Evolutionary conservation across 2,329 filamentous ascomycete species (phyloP).

Genomic region (Zasmidium cellare): DNA sequence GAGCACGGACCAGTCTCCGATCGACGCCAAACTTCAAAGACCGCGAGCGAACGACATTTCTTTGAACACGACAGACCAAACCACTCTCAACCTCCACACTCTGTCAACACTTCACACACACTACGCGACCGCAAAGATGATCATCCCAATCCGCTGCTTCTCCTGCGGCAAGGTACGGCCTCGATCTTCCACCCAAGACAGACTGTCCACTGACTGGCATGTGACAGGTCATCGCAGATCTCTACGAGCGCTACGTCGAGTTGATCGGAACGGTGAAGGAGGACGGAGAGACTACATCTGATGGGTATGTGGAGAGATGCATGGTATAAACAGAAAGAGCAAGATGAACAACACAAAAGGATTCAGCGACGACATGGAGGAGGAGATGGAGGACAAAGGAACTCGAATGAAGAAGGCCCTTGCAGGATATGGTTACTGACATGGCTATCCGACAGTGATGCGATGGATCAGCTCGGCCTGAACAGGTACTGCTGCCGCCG

Average conservation of each 20-base stretch:
- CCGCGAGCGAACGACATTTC: slow-evolving; percentile 1
- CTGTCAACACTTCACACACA: not conserved
- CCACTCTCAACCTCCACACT: not conserved
- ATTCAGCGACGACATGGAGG: not conserved
- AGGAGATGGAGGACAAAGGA: not conserved
- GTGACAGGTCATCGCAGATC: slow-evolving; percentile 83
- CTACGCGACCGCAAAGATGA: slow-evolving; percentile 66
- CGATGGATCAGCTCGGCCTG: slow-evolving; percentile 91
- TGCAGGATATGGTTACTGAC: not conserved
- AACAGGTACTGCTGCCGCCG: slow-evolving; percentile 97
- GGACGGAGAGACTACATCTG: slow-evolving; percentile 64
- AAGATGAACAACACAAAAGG: not conserved
- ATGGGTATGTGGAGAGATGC: slow-evolving; percentile 32
- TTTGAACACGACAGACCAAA: slow-evolving; percentile 1
- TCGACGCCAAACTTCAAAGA: not conserved
- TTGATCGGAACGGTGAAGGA: slow-evolving; percentile 76
- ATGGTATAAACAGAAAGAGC: not conserved
- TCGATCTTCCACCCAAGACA: not conserved
- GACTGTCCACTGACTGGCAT: slow-evolving; percentile 4
- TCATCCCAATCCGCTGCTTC: slow-evolving; percentile 97
- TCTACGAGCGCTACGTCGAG: slow-evolving; percentile 94
- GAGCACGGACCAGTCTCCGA: not conserved
- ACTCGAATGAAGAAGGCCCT: not conserved
- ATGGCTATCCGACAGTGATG: slow-evolving; percentile 63
- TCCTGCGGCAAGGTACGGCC: slow-evolving; percentile 89